Percentiles rank a stretch among this genome's conserved stretches.
phyloP scores from a whole-genome alignment of 2,329 filamentous ascomycete species.

The Apiospora pterosperma region DNA sequence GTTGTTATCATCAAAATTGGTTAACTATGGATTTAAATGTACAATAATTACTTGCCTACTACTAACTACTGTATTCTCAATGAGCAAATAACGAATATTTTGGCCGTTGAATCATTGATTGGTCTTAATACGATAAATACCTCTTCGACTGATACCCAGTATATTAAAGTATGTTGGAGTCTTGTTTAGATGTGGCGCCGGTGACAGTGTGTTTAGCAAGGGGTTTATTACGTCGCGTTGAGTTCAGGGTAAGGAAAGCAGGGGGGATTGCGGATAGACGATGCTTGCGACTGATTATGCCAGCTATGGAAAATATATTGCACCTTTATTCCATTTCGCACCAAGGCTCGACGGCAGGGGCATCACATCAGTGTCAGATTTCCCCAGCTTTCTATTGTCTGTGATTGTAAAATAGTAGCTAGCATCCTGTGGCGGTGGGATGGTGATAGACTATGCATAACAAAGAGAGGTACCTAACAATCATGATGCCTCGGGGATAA shows the following conservation, averaged over 20 bases:
- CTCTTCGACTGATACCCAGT: neutral
- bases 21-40: neutral
- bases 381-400: too few species aligned
- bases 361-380: too few species aligned
- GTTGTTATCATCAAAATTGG: neutral
- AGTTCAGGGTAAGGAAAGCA: too few species aligned
- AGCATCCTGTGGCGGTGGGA: neutral
- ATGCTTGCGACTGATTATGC: too few species aligned
- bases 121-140: neutral
- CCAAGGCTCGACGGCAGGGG: too few species aligned
- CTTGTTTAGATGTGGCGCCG: neutral
- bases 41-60: neutral
- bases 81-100: neutral
- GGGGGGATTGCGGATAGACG: too few species aligned
- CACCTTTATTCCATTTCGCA: too few species aligned
- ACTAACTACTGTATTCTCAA: neutral
- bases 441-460: neutral
- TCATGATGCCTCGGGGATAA: conserved; percentile 16
- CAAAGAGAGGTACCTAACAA: too few species aligned
- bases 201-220: neutral
- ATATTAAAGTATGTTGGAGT: neutral
- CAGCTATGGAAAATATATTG: too few species aligned
- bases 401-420: neutral
- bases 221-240: neutral
- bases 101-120: neutral